A percentile compares a stretch with the other conserved stretches of the same genome.
Evolutionary conservation across 352 stramenopile genomes (phyloP).

Genomic region (Phytopythium helicoides): DNA sequence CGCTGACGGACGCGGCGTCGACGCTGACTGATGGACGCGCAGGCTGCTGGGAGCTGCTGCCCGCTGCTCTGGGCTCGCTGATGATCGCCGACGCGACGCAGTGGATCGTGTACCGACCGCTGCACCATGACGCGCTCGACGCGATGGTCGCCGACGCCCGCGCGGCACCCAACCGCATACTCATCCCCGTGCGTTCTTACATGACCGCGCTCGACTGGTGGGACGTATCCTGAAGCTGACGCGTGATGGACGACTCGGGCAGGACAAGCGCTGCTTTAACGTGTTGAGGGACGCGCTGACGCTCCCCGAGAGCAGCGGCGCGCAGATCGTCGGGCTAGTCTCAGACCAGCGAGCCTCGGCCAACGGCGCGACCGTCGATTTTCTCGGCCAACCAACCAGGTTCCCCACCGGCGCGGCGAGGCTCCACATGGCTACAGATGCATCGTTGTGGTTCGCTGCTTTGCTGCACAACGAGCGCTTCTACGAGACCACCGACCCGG

Average conservation of each 20-base stretch:
- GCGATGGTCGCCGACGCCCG: constrained; percentile 35
- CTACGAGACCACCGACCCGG: constrained; percentile 10
- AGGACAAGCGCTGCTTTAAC: constrained; percentile 60
- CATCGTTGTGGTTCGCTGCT: constrained; percentile 42
- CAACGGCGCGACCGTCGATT: constrained; percentile 23
- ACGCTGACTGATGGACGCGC: constrained; percentile 1
- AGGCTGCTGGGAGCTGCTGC: constrained; percentile 61
- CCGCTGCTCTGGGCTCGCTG: constrained; percentile 21
- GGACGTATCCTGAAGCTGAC: background rate
- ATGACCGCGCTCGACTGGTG: too few relatives aligned
- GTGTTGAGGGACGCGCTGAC: constrained; percentile 26
- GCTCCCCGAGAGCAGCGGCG: constrained; percentile 3
- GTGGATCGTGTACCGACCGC: constrained; percentile 59
- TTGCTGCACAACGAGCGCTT: constrained; percentile 39
- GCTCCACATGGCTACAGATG: constrained; percentile 26
- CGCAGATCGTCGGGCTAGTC: constrained; percentile 45
- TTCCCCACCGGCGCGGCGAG: constrained; percentile 41
- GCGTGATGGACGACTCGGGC: background rate
- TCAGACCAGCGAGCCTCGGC: constrained; percentile 42
- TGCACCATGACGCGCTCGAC: constrained; percentile 41
- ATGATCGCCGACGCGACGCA: constrained; percentile 30
- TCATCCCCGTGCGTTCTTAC: constrained; percentile 37
- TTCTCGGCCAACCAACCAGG: constrained; percentile 39
- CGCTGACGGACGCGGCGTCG: background rate
- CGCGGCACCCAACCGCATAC: constrained; percentile 16